Evolutionary conservation across 2,329 filamentous ascomycete genomes (phyloP), one percentile per base, ranked within the genome.

Genomic region (Bipolaris sorokiniana): DNA sequence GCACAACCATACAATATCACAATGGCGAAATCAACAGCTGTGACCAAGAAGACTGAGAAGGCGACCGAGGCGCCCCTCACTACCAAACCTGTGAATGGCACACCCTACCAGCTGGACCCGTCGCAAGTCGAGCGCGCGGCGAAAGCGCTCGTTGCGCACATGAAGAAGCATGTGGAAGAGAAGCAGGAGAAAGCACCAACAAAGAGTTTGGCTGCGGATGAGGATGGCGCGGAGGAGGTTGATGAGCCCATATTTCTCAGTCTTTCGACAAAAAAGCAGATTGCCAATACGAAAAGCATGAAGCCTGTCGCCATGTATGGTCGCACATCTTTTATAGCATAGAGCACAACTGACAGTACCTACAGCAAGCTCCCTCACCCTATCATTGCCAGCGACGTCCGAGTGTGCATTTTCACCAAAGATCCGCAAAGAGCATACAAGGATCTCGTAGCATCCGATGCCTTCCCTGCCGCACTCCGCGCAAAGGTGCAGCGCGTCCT

Each of bases 401-500:
- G 87, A 67, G 83, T 97, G 77, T 97, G 93, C 79, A 82, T 97
- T 59, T 96, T 97, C 77, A 91, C 89, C 54, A 91, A 92, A 67
- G 87, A 89, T 65, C 87, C 88, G 1, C 92, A 97, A 83, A 87
- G 92, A 64, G 85, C 87, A 52, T 96, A 95, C 84, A 98, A 98
- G 82, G 89, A 98, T 77, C 84, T 96, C 44, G 84, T 97, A 62
- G 88, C 87, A 49, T 86, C 89, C 53, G 85, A 89, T 40, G 84
- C 86, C 36, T 84, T 81, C 70, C 80, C 84, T 23, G 67, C 77
- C 1, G 76, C 80, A 15, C 71, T 84, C 11, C 76, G 79, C 46
- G 73, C 77, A 60, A 81, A 80, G 49, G 79, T 85, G 48, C 76
- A 76, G 50, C 79, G 84, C 1, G 83, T 99, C 44, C 89, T 98